Conservation (phyloP, 805 yeast species). For the Blastobotrys attinorum region DNA sequence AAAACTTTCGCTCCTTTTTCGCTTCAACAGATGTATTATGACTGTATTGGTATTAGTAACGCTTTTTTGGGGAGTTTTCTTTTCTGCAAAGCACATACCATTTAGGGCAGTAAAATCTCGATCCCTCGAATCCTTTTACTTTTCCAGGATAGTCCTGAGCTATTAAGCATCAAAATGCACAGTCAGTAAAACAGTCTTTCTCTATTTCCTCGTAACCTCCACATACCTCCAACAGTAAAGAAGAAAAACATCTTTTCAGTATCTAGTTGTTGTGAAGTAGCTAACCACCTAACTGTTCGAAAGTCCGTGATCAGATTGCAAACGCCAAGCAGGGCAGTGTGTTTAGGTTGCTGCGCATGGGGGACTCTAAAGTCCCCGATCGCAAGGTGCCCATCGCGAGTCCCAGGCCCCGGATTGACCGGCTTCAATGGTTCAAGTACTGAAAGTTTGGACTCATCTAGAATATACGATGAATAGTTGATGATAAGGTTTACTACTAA, state of each 20-base stretch:
- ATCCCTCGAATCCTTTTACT: conserved; percentile 18
- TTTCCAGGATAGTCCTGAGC: conserved; percentile 13
- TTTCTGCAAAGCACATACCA: conserved; percentile 15
- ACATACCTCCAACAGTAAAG: conserved; percentile 20
- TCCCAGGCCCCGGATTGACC: too few relatives aligned
- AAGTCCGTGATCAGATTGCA: too few relatives aligned
- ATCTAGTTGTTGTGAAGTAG: not conserved
- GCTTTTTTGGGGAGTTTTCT: not conserved
- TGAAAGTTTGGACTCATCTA: too few relatives aligned
- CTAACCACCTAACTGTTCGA: too few relatives aligned
- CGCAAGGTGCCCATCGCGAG: too few relatives aligned
- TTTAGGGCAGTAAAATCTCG: conserved; percentile 24
- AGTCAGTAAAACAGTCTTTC: not conserved
- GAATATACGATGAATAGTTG: too few relatives aligned
- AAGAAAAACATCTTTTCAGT: conserved; percentile 7
- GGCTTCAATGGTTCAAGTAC: too few relatives aligned
- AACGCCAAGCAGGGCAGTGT: too few relatives aligned
- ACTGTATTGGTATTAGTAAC: not conserved
- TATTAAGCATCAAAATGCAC: not conserved
- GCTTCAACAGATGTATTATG: conserved; percentile 18
- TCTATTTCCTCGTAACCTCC: too few relatives aligned
- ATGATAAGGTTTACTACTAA: too few relatives aligned
- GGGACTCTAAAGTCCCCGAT: too few relatives aligned
- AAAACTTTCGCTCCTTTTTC: conserved; percentile 24
- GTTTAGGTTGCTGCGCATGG: too few relatives aligned